Conservation (phyloP, 2,329 filamentous ascomycete species). For the Phaeosphaeriaceae sp. region DNA sequence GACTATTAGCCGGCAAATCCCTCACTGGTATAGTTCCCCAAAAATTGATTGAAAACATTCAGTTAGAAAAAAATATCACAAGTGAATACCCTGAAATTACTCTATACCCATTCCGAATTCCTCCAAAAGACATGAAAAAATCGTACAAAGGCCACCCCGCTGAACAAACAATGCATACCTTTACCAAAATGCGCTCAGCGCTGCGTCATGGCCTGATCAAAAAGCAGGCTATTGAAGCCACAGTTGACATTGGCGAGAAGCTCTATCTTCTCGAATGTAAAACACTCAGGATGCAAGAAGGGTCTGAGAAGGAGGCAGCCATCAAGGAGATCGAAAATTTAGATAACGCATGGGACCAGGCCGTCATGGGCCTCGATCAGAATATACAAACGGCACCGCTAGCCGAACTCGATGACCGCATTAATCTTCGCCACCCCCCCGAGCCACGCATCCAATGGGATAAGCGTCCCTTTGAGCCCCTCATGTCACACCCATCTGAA, state of each 20-base stretch:
- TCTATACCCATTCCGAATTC: too few species aligned
- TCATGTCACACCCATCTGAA: conserved; percentile 64
- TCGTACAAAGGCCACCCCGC: too few species aligned
- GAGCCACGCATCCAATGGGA: conserved; percentile 63
- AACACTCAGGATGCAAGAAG: conserved; percentile 28
- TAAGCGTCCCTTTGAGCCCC: conserved; percentile 71
- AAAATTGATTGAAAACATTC: too few species aligned
- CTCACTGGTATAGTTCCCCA: too few species aligned
- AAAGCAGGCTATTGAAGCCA: conserved; percentile 18
- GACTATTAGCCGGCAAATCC: too few species aligned
- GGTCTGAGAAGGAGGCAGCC: conserved; percentile 24
- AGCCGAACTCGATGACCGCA: conserved; percentile 36
- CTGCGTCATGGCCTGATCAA: not conserved
- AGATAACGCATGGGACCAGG: conserved; percentile 19
- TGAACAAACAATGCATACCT: not conserved
- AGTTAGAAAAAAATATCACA: too few species aligned
- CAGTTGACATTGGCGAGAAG: conserved; percentile 33
- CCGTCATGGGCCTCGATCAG: not conserved
- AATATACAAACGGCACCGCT: conserved; percentile 13
- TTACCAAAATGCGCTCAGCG: conserved; percentile 4
- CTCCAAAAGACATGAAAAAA: too few species aligned
- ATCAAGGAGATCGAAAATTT: conserved; percentile 49
- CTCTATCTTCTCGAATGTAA: conserved; percentile 38
- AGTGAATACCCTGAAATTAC: too few species aligned
- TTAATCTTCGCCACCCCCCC: conserved; percentile 27